phyloP scores from a whole-genome alignment of 805 yeast genomes.

The Zygosaccharomyces kombuchaensis region DNA sequence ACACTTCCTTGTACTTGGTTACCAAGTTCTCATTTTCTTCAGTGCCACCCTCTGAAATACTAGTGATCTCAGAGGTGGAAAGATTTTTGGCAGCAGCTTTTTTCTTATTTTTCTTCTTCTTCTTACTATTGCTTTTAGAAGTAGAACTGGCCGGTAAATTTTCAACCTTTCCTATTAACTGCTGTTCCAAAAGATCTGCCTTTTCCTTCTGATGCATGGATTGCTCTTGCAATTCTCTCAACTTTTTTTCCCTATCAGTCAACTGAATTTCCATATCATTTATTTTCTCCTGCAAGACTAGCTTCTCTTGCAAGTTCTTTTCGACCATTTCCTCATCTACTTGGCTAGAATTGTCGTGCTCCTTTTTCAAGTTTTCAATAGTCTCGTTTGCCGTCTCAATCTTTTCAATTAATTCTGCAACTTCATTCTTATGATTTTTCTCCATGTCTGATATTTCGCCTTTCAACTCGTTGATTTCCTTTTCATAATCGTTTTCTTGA shows the following conservation, averaged over 20 bases:
- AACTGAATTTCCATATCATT: slow-evolving; percentile 1
- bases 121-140: slow-evolving; percentile 4
- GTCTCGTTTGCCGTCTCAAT: not conserved
- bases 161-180: not conserved
- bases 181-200: not conserved
- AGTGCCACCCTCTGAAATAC: not conserved
- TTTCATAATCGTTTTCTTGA: slow-evolving; percentile 4
- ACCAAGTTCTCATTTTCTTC: slow-evolving; percentile 8
- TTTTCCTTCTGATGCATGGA: slow-evolving; percentile 4
- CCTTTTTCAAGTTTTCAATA: slow-evolving; percentile 1
- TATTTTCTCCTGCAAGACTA: not conserved
- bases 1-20: slow-evolving; percentile 11
- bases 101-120: slow-evolving; percentile 9
- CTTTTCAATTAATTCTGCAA: slow-evolving; percentile 3
- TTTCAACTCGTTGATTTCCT: slow-evolving; percentile 1
- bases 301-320: not conserved
- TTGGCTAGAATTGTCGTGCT: not conserved
- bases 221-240: slow-evolving; percentile 4
- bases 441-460: slow-evolving; percentile 5
- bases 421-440: not conserved
- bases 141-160: not conserved
- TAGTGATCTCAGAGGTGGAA: not conserved
- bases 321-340: not conserved
- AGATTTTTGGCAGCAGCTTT: not conserved
- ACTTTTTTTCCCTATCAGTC: not conserved